A percentile compares a stretch with the other conserved stretches of the same genome.
Evolutionary conservation across 2,329 filamentous ascomycete genomes (phyloP).

Genomic region (Endoconidiophora polonica): DNA sequence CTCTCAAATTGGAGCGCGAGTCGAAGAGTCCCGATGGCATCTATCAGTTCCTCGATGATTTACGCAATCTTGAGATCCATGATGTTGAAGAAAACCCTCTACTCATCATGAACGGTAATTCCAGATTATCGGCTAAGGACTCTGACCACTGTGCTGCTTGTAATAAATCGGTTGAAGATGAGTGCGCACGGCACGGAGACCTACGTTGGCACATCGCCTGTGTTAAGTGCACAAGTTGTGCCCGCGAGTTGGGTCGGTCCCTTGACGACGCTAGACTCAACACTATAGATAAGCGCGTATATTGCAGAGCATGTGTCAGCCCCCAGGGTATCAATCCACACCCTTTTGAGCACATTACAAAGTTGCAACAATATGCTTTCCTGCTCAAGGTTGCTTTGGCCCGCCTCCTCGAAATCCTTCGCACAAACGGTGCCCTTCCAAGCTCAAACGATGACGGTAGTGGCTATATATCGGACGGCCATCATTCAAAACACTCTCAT

Average conservation of each 20-base stretch:
- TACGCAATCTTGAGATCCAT: conserved; percentile 46
- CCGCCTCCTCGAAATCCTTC: conserved; percentile 70
- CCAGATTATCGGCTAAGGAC: conserved; percentile 52
- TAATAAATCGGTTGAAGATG: conserved; percentile 80
- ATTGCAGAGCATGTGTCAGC: conserved; percentile 51
- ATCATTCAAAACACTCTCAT: conserved; percentile 15
- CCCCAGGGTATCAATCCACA: conserved; percentile 34
- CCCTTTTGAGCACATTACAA: conserved; percentile 59
- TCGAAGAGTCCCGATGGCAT: conserved; percentile 57
- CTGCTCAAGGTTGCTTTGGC: conserved; percentile 82
- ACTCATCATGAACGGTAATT: conserved; percentile 48
- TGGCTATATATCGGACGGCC: conserved; percentile 47
- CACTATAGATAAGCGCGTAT: conserved; percentile 47
- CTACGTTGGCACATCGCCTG: conserved; percentile 74
- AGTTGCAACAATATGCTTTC: conserved; percentile 89
- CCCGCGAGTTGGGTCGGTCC: conserved; percentile 48
- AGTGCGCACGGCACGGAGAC: conserved; percentile 62
- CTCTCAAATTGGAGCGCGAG: conserved; percentile 80
- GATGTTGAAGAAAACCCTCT: conserved; percentile 57
- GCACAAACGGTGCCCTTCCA: conserved; percentile 65
- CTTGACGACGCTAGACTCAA: conserved; percentile 57
- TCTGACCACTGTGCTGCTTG: conserved; percentile 76
- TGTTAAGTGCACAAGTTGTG: conserved; percentile 54
- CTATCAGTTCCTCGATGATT: conserved; percentile 65
- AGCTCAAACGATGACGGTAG: conserved; percentile 57